phyloP scores from a whole-genome alignment of 176 grass and related monocot genomes.

The Musa schizocarpa region DNA sequence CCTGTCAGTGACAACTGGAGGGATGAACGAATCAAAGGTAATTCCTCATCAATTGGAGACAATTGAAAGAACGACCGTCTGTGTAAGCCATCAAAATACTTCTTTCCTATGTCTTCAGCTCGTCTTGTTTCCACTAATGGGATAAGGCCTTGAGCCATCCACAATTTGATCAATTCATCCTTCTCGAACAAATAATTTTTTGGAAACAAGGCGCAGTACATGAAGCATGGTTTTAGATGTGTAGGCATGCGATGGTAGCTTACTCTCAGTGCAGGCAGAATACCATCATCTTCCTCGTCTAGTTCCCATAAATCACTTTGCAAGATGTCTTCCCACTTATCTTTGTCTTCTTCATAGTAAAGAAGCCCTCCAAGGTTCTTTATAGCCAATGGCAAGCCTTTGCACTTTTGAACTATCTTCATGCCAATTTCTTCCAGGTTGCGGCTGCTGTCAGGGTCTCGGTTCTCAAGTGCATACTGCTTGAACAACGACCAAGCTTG shows the following conservation, averaged over 20 bases:
- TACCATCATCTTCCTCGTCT: not conserved
- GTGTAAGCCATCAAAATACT: slow-evolving; percentile 24
- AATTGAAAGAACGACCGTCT: slow-evolving; percentile 21
- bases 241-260: slow-evolving; percentile 29
- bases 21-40: not conserved
- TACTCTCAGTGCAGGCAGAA: slow-evolving; percentile 16
- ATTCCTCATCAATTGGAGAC: slow-evolving; percentile 8
- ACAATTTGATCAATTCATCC: slow-evolving; percentile 8
- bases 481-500: slow-evolving; percentile 12
- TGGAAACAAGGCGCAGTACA: slow-evolving; percentile 23
- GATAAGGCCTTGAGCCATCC: slow-evolving; percentile 49
- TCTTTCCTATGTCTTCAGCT: slow-evolving; percentile 26
- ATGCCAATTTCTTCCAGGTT: slow-evolving; percentile 8
- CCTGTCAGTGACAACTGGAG: too few species aligned
- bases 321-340: slow-evolving; percentile 12
- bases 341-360: not conserved
- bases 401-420: slow-evolving; percentile 13
- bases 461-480: not conserved
- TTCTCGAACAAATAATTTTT: not conserved
- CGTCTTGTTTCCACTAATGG: not conserved
- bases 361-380: slow-evolving; percentile 17
- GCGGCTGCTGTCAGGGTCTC: slow-evolving; percentile 9
- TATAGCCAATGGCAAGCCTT: slow-evolving; percentile 20
- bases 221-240: slow-evolving; percentile 16
- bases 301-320: slow-evolving; percentile 16